A percentile compares a stretch with the other conserved stretches of the same genome.
Conservation (phyloP, 2,329 filamentous ascomycete genomes). For the Aschersonia sp. region DNA sequence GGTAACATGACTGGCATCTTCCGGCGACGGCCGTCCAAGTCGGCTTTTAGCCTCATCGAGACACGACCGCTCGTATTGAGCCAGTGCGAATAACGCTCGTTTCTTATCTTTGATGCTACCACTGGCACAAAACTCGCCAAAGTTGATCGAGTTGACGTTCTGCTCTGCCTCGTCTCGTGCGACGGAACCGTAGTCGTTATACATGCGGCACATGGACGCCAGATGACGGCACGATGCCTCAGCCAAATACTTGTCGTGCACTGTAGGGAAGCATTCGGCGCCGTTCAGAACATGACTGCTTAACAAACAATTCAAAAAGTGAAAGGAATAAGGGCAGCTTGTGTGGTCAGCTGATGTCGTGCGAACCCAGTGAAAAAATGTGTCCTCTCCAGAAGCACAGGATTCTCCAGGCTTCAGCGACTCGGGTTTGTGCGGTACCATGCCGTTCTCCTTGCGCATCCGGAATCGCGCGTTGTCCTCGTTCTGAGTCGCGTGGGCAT, state of each 20-base stretch:
- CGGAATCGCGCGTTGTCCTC: not conserved
- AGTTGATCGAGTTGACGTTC: constrained; percentile 7
- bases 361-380: constrained; percentile 6
- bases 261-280: not conserved
- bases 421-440: not conserved
- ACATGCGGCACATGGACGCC: constrained; percentile 7
- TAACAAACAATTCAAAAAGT: not conserved
- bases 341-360: constrained; percentile 5
- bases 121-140: constrained; percentile 4
- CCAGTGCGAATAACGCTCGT: not conserved
- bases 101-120: too few relatives aligned
- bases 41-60: too few relatives aligned
- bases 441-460: not conserved
- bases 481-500: not conserved
- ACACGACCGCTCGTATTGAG: not conserved
- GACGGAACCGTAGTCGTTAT: constrained; percentile 7
- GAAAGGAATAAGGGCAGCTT: constrained; percentile 6
- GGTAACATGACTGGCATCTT: too few relatives aligned
- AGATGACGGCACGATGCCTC: constrained; percentile 4
- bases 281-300: too few relatives aligned
- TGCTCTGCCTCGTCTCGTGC: constrained; percentile 4
- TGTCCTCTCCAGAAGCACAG: not conserved
- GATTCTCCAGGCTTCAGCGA: not conserved
- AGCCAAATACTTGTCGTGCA: constrained; percentile 4
- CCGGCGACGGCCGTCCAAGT: too few relatives aligned